Evolutionary conservation across 1,284 basidiomycete species (phyloP), one percentile per base, ranked within the genome.

Genomic region (Abortiporus biennis): DNA sequence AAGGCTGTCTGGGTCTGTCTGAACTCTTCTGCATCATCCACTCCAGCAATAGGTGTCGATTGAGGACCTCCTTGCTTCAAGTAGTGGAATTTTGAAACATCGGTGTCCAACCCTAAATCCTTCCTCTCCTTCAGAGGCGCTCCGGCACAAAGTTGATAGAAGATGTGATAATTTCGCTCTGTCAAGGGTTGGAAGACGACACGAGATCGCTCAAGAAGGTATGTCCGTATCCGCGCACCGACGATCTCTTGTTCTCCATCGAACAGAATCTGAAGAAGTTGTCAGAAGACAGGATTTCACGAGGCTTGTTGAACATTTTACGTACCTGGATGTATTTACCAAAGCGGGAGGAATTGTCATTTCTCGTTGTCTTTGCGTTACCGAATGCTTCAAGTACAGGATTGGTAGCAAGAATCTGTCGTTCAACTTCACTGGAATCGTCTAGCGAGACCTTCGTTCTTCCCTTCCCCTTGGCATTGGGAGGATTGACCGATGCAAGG

Each of bases 151-250:
- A 99, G 72, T 63, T 99, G 96, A 66, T 99, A 99, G 72, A 99
- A 99, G 58, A 99, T 97, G 66, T 99, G 96, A 64, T 99, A 99
- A 65, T 99, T 99, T 45, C 96, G 84, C 66, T 99, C 96, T 16
- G 88, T 92, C 52, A 90, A 76, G 13, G 96, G 94, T 65, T 99
- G 96, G 65, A 96, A 98, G 43, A 97, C 94, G 50, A 99, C 85
- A 51, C 96, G 85, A 30, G 94, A 97, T 24, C 96, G 89, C 62
- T 99, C 96, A 42, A 99, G 73, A 17, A 99, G 80, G 66, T 99
- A 99, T 35, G 96, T 99, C 49, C 96, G 84, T 57, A 99, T 98
- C 31, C 93, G 84, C 11, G 96, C 96, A 27, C 96, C 96, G 44
- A 98, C 92, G 50, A 99, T 99, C 57, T 94, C 91, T 69, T 96